A percentile compares a stretch with the other conserved stretches of the same genome.
phyloP scores from a whole-genome alignment of 2,329 filamentous ascomycete genomes.

The Lecanicillium sp. region DNA sequence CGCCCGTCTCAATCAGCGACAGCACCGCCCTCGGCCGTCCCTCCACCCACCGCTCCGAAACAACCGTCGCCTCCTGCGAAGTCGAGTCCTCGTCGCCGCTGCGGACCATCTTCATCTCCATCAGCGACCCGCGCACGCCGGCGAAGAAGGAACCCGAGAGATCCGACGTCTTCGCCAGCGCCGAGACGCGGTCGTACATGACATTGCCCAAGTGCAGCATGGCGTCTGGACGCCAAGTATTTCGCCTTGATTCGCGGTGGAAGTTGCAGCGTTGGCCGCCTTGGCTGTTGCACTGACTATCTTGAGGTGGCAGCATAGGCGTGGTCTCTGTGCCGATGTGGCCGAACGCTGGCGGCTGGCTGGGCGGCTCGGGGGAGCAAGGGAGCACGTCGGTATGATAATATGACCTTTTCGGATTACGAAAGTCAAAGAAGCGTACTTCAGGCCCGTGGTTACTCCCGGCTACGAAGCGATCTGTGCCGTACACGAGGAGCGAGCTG shows the following conservation, averaged over 20 bases:
- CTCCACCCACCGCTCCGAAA: neutral
- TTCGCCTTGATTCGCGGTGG: slow-evolving; percentile 15
- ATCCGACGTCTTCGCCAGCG: neutral
- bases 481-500: slow-evolving; percentile 41
- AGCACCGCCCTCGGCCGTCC: neutral
- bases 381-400: slow-evolving; percentile 39
- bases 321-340: slow-evolving; percentile 2
- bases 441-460: slow-evolving; percentile 35
- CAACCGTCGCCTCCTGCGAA: neutral
- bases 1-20: slow-evolving; percentile 1
- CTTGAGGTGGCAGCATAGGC: neutral
- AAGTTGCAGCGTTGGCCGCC: slow-evolving; percentile 22
- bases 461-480: slow-evolving; percentile 41
- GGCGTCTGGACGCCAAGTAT: neutral
- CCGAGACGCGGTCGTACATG: neutral
- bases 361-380: slow-evolving; percentile 31
- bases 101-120: neutral
- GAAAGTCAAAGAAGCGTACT: slow-evolving; percentile 47
- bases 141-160: neutral
- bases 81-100: neutral
- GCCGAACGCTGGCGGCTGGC: slow-evolving; percentile 23
- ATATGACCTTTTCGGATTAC: slow-evolving; percentile 37
- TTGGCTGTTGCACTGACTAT: slow-evolving; percentile 5
- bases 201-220: neutral
- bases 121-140: neutral